Evolutionary conservation across 305 asterid species (phyloP).

Genomic region (Petunia hybrid): DNA sequence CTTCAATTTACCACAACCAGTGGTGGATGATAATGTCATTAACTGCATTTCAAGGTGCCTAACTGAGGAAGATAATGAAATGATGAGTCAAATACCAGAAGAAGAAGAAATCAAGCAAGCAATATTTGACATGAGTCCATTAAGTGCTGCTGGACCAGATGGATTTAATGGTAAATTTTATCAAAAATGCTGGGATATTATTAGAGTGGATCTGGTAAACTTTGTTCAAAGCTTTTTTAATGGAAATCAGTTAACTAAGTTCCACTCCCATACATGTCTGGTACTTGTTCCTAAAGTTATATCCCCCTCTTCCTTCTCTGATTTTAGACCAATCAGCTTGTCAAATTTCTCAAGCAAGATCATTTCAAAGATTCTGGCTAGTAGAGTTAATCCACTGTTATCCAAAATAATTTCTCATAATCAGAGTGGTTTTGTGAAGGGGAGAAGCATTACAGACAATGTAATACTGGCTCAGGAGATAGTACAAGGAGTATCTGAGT

Average conservation of each 20-base stretch:
- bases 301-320: background rate
- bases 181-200: constrained; percentile 1
- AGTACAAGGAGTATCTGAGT: too few relatives aligned
- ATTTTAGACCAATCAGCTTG: background rate
- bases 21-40: too few relatives aligned
- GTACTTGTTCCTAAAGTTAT: background rate
- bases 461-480: background rate
- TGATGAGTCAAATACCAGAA: too few relatives aligned
- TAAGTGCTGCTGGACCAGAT: background rate
- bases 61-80: too few relatives aligned
- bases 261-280: background rate
- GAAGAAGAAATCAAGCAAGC: background rate
- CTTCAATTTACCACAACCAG: too few relatives aligned
- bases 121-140: background rate
- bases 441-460: background rate
- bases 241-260: background rate
- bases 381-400: background rate
- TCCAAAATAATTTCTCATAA: background rate
- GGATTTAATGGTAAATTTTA: background rate
- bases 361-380: background rate
- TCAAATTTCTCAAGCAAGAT: background rate
- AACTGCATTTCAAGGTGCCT: too few relatives aligned
- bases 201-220: background rate
- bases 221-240: background rate
- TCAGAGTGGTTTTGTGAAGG: background rate